These are phyloP conservation scores for Rauvolfia tetraphylla DNA, from an alignment of 257 asterid genomes.

Conservation along the genomic window DNA sequence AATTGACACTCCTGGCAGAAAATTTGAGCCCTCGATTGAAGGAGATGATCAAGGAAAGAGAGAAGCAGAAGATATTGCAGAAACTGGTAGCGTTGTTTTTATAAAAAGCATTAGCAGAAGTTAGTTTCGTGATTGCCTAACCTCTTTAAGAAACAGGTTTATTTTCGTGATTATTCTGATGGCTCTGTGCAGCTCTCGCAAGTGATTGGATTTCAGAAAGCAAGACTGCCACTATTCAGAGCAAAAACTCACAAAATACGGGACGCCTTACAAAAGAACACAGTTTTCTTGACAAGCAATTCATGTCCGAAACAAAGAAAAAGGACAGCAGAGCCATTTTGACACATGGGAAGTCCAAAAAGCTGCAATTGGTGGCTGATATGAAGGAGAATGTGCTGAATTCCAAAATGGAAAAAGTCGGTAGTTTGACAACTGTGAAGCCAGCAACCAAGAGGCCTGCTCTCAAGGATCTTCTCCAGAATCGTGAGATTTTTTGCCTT, in stretches of 20 bases:
- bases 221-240: slow-evolving; percentile 10
- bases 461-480: slow-evolving; percentile 38
- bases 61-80: slow-evolving; percentile 13
- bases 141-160: background rate
- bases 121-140: too few relatives aligned
- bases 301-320: slow-evolving; percentile 21
- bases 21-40: slow-evolving; percentile 16
- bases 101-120: too few relatives aligned
- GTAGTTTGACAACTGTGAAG: slow-evolving; percentile 41
- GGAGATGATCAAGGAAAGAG: slow-evolving; percentile 20
- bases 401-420: slow-evolving; percentile 32
- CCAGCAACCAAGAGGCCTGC: slow-evolving; percentile 57
- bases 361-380: slow-evolving; percentile 32
- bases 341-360: slow-evolving; percentile 70
- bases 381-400: slow-evolving; percentile 58
- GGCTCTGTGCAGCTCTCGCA: slow-evolving; percentile 17
- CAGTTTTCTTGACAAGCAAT: slow-evolving; percentile 18
- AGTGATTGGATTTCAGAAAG: slow-evolving; percentile 10
- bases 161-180: background rate
- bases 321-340: slow-evolving; percentile 48
- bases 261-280: slow-evolving; percentile 60
- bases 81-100: slow-evolving; percentile 1
- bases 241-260: slow-evolving; percentile 38
- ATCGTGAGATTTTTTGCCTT: slow-evolving; percentile 16
- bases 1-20: background rate